Conservation (phyloP, 345 rosid genomes). For the Corchorus olitorius region DNA sequence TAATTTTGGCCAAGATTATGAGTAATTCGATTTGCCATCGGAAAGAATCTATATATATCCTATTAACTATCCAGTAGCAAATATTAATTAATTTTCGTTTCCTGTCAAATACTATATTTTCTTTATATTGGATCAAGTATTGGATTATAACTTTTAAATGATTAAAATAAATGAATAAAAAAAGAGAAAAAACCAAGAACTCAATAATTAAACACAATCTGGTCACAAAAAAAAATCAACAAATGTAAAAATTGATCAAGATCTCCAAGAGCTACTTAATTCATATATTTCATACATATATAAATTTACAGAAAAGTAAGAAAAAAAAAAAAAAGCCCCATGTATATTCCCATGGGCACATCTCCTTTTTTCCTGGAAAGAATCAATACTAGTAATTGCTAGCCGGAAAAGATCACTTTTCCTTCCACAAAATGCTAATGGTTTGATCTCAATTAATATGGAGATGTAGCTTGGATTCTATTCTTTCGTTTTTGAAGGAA, state of each 20-base stretch:
- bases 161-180: no score
- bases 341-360: not conserved
- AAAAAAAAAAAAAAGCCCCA: not conserved
- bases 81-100: no score
- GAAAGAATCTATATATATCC: no score
- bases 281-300: not conserved
- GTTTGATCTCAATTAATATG: not conserved
- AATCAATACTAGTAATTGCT: not conserved
- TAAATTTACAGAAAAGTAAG: not conserved
- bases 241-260: not conserved
- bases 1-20: no score
- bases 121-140: no score
- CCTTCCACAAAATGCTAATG: not conserved
- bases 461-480: conserved; percentile 22
- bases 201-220: no score
- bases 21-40: no score
- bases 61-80: no score
- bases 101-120: no score
- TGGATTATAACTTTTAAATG: no score
- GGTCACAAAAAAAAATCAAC: not conserved
- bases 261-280: not conserved
- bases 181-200: no score
- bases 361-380: not conserved
- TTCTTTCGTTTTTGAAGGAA: conserved; percentile 36
- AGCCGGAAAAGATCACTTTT: not conserved